Evolutionary conservation across 2,329 filamentous ascomycete genomes (phyloP), one percentile per base, ranked within the genome.

Genomic region (Nannizziopsis barbatae): DNA sequence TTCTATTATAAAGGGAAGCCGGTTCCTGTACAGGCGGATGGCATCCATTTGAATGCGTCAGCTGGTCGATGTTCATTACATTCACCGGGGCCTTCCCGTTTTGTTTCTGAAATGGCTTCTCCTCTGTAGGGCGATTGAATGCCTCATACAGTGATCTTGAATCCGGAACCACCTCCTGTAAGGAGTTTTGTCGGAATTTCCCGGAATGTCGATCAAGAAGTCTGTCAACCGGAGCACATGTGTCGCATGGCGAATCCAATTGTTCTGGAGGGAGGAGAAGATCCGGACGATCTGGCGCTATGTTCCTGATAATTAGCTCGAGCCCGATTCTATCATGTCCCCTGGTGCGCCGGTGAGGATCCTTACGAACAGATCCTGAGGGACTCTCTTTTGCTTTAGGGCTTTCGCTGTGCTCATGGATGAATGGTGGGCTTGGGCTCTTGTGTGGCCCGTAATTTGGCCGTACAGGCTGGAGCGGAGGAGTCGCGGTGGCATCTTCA

Each of bases 251-350:
- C 12, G 49, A 49, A 37, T 48, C 43, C n/a, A 36, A 40, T 15
- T 40, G 47, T 39, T 39, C 35, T 18, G 50, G 47, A 11, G 32
- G 48, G 61, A 55, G 67, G 68, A 81, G 80, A 59, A 86, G 75
- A 44, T 87, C 80, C 44, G 76, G 79, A 55, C 72, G 71, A 59
- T 79, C 79, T 58, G 80, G 78, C 60, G 72, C 76, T 69, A 89
- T 74, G 62, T 74, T 71, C 50, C 70, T 67, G 53, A 90, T 74
- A 63, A 90, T 72, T 54, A 86, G 79, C 56, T 73, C 77, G 74
- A 84, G 80, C 57, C 76, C 78, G 60, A 76, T 76, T 45, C 58
- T 54, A 54, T 57, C 59, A 51, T 58, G 52, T 50, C 55, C 55
- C 52, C 55, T 51, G 37, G 50, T 18, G 15, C 49, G 59, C 18